Evolutionary conservation across 257 asterid genomes (phyloP).

Genomic region (Penstemon newberryi): DNA sequence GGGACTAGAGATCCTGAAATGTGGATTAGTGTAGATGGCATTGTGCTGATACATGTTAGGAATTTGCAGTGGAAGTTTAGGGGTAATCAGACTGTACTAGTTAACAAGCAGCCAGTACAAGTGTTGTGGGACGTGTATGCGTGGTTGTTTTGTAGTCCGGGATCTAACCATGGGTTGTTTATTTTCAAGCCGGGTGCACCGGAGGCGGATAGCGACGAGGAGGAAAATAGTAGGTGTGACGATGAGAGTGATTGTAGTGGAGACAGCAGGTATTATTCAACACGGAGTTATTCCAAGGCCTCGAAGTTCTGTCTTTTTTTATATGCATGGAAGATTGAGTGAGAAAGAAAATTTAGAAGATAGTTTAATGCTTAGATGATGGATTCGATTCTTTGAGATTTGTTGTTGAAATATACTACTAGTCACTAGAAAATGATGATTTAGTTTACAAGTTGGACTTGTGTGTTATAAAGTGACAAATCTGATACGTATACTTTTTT

Average conservation of each 20-base stretch:
- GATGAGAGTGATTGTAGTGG: conserved; percentile 57
- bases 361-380: neutral
- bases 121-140: conserved; percentile 90
- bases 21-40: conserved; percentile 98
- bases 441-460: conserved; percentile 21
- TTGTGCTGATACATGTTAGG: conserved; percentile 71
- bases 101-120: conserved; percentile 75
- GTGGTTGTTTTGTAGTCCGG: conserved; percentile 74
- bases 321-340: conserved; percentile 77
- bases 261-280: conserved; percentile 58
- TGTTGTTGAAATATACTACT: conserved; percentile 20
- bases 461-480: conserved; percentile 27
- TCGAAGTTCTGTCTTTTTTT: conserved; percentile 56
- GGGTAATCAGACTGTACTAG: conserved; percentile 78
- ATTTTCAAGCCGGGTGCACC: conserved; percentile 70
- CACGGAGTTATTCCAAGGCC: conserved; percentile 56
- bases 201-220: conserved; percentile 58
- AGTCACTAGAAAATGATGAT: conserved; percentile 22
- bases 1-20: conserved; percentile 84
- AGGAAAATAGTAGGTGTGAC: conserved; percentile 39
- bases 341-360: conserved; percentile 8
- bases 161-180: conserved; percentile 62
- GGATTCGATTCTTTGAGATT: conserved; percentile 1
- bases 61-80: conserved; percentile 95
- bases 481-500: neutral